Conservation (phyloP, 768 basidiomycete species). For the Tricholoma sp. region DNA sequence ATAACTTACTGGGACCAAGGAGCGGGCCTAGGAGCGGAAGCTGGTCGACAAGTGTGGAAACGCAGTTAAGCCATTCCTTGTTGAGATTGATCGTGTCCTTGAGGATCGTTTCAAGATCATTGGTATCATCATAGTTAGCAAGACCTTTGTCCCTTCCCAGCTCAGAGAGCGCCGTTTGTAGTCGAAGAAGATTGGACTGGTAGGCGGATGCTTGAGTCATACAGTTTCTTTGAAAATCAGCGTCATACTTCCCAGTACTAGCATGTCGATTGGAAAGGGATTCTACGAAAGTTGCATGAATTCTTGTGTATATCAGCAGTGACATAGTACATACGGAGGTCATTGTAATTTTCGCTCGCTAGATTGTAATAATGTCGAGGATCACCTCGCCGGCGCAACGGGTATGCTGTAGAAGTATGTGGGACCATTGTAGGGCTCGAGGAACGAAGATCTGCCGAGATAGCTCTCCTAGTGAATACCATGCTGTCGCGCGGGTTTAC, state of each 20-base stretch:
- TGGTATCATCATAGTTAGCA: slow-evolving; percentile 41
- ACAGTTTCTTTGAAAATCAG: slow-evolving; percentile 33
- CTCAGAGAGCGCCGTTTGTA: slow-evolving; percentile 27
- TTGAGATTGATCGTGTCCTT: slow-evolving; percentile 43
- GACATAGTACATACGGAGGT: slow-evolving; percentile 23
- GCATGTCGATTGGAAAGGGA: slow-evolving; percentile 28
- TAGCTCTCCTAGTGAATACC: not conserved
- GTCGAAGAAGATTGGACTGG: slow-evolving; percentile 23
- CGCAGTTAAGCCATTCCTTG: too few relatives aligned
- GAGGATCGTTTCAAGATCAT: slow-evolving; percentile 41
- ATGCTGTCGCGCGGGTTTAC: not conserved
- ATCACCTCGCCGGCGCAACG: not conserved
- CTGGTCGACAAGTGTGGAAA: too few relatives aligned
- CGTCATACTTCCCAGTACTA: slow-evolving; percentile 19
- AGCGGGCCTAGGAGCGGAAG: too few relatives aligned
- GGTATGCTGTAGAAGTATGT: not conserved
- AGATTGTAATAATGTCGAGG: not conserved
- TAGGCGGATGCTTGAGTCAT: slow-evolving; percentile 31
- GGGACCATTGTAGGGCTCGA: not conserved
- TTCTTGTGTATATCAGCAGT: not conserved
- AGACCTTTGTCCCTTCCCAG: slow-evolving; percentile 44
- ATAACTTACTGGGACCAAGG: slow-evolving; percentile 50
- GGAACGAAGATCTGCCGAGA: not conserved
- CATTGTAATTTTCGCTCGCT: slow-evolving; percentile 12
- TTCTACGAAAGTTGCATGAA: slow-evolving; percentile 17